Percentiles rank a stretch among this genome's conserved stretches.
phyloP scores from a whole-genome alignment of 768 basidiomycete genomes.

The Tylopilus rubrobrunneus region DNA sequence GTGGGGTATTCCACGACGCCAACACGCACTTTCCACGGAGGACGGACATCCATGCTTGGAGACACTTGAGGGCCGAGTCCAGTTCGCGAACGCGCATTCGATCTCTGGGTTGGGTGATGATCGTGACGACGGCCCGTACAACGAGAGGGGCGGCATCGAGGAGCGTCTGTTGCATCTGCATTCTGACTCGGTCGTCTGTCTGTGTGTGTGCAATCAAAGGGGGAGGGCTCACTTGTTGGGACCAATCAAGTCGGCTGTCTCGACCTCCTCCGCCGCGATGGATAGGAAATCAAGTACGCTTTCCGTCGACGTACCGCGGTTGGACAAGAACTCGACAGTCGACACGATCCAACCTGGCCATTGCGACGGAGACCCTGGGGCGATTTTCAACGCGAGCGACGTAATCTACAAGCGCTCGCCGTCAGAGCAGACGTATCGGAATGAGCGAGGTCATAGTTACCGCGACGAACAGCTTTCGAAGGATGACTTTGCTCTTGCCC shows the following conservation, averaged over 20 bases:
- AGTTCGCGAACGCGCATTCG: slow-evolving; percentile 42
- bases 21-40: slow-evolving; percentile 60
- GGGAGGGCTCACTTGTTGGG: slow-evolving; percentile 56
- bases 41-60: slow-evolving; percentile 78
- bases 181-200: slow-evolving; percentile 36
- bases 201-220: neutral
- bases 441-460: slow-evolving; percentile 37
- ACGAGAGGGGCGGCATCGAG: slow-evolving; percentile 68
- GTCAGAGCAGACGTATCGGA: slow-evolving; percentile 3
- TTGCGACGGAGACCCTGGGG: slow-evolving; percentile 50
- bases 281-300: slow-evolving; percentile 70
- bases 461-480: slow-evolving; percentile 85
- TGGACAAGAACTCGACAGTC: slow-evolving; percentile 59
- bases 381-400: slow-evolving; percentile 68
- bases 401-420: slow-evolving; percentile 42
- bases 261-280: slow-evolving; percentile 82
- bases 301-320: slow-evolving; percentile 54
- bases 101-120: slow-evolving; percentile 43
- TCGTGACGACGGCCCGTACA: slow-evolving; percentile 57
- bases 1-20: neutral
- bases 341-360: slow-evolving; percentile 79
- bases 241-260: slow-evolving; percentile 69
- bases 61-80: slow-evolving; percentile 69
- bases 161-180: slow-evolving; percentile 62
- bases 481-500: slow-evolving; percentile 62